phyloP scores from a whole-genome alignment of 2,329 filamentous ascomycete genomes.

The Beauveria caledonica region DNA sequence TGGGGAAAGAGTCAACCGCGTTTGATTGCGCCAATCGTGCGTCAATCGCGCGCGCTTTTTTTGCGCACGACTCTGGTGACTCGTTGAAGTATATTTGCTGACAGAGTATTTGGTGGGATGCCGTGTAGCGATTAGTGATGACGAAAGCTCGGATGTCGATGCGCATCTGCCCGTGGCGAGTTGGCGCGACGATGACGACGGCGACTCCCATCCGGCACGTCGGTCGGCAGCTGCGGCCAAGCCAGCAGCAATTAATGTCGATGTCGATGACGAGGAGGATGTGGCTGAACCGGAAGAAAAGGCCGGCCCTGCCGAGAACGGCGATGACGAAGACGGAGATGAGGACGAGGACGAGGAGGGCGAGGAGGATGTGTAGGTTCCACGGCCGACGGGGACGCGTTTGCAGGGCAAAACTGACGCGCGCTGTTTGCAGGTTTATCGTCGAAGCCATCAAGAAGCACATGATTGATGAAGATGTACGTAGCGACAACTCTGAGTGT shows the following conservation, averaged over 20 bases:
- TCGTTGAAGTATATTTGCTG: not conserved
- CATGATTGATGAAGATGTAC: slow-evolving; percentile 48
- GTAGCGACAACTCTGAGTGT: slow-evolving; percentile 15
- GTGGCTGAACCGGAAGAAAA: slow-evolving; percentile 35
- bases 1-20: not conserved
- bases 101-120: not conserved
- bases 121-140: slow-evolving; percentile 29
- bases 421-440: slow-evolving; percentile 46
- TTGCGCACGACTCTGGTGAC: not conserved
- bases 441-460: slow-evolving; percentile 68
- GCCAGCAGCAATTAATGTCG: slow-evolving; percentile 27
- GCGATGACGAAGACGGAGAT: not conserved
- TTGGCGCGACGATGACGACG: slow-evolving; percentile 17
- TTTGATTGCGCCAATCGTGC: not conserved
- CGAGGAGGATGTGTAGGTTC: slow-evolving; percentile 19
- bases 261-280: slow-evolving; percentile 29
- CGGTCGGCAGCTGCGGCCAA: slow-evolving; percentile 19
- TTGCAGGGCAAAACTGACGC: slow-evolving; percentile 13
- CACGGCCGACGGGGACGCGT: not conserved
- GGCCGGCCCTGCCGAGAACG: not conserved
- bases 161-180: slow-evolving; percentile 17
- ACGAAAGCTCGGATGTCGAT: slow-evolving; percentile 26
- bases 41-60: not conserved
- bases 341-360: not conserved
- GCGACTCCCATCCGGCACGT: slow-evolving; percentile 15